Base-by-base conservation (phyloP, 1,284 basidiomycete genomes). In the Paramarasmius palmivorus region DNA sequence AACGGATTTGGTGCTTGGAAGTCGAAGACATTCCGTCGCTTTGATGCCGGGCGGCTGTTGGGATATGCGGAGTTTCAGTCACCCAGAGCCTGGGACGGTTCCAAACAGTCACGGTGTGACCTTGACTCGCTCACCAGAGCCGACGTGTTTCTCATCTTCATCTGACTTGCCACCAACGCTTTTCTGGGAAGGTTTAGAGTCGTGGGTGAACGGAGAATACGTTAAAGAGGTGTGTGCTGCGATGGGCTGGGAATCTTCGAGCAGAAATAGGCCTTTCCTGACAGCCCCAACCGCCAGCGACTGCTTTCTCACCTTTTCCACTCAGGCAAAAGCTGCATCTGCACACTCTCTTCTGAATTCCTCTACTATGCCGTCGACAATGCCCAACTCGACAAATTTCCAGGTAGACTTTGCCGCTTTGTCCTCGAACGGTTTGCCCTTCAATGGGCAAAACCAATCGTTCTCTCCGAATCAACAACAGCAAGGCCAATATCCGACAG, bases 161-260 rank as follows among this genome's bases (percentile, higher is more conserved):
- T 41, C 40, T 10, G 12, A 22, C 19, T 4, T 12, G 6, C 4
- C n/a, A 5, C 14, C 25, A 37, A 86, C 87, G 20, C 83, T 93
- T 56, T 89, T 84, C 78, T 90, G 91, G 86, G 82, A 84, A 62
- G 86, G 90, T 65, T 80, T 93, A 54, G 92, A 93, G 70, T 84
- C 87, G 62, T 93, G 91, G 92, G 93, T 93, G 91, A 91, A 93
- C 73, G 90, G 92, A 79, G 87, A 90, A 67, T 93, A 93, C 74
- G 88, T 83, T 41, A 87, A 88, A 68, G 87, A 90, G 66, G 88
- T 92, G 62, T 90, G 88, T 68, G 72, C 68, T 52, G 74, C 91
- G 64, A 89, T 91, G 87, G 80, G 83, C 57, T 92, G 90, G 89
- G 84, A 89, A 53, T 81, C 86, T 22, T 74, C 83, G 67, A 79